phyloP scores from a whole-genome alignment of 2,329 filamentous ascomycete species.

The Didymella exigua region DNA sequence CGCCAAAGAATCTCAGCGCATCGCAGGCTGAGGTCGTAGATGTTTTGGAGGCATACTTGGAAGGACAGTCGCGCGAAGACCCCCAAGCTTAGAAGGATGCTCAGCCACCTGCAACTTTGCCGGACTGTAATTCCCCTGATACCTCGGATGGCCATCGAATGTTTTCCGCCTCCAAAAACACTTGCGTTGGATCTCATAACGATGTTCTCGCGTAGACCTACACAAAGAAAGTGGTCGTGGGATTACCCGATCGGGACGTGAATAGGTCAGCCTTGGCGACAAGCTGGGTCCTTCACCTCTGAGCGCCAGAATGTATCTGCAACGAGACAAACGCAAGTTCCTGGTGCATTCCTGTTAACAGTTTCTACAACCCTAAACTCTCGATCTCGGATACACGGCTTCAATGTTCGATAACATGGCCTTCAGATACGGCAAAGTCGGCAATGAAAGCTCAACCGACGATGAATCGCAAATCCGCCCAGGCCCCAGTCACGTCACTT shows the following conservation, averaged over 20 bases:
- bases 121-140: no score
- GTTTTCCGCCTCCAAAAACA: background rate
- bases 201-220: background rate
- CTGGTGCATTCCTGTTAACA: background rate
- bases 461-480: constrained; percentile 1
- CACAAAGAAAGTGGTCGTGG: constrained; percentile 10
- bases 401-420: background rate
- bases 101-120: background rate
- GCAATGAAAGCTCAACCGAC: constrained; percentile 11
- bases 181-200: no score
- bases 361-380: background rate
- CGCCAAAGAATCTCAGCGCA: background rate
- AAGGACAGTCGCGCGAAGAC: background rate
- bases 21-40: constrained; percentile 27
- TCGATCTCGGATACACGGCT: background rate
- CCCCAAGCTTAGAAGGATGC: background rate
- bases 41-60: constrained; percentile 30
- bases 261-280: constrained; percentile 11
- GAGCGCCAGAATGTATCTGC: background rate
- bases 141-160: background rate
- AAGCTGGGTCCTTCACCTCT: background rate
- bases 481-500: background rate
- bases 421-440: constrained; percentile 22
- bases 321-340: background rate
- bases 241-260: constrained; percentile 14